These are phyloP conservation scores for Aspergillus cristatus DNA, from an alignment of 495 filamentous ascomycete genomes.

Conservation along the genomic window DNA sequence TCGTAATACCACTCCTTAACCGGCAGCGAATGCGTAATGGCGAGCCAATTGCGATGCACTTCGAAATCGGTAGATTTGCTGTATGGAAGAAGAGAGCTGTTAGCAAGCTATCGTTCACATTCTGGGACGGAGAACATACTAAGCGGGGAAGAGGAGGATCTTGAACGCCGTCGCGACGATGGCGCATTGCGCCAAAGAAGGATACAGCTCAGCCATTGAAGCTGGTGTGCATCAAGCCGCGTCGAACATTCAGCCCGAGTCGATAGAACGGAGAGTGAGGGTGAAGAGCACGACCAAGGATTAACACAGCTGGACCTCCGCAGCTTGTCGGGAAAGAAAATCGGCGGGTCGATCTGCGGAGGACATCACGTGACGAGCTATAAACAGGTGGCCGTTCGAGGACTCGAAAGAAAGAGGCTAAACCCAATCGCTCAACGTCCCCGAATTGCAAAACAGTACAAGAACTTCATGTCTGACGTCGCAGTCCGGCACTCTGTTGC, in stretches of 20 bases:
- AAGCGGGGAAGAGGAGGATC: slow-evolving; percentile 87
- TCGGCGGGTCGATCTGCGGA: slow-evolving; percentile 7
- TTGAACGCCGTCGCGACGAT: slow-evolving; percentile 85
- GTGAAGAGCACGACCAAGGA: slow-evolving; percentile 2
- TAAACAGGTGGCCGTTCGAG: too few species aligned
- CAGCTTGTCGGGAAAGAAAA: too few species aligned
- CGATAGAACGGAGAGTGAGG: not conserved
- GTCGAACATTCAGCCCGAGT: slow-evolving; percentile 1
- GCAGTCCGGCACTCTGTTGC: slow-evolving; percentile 40
- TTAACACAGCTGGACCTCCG: not conserved
- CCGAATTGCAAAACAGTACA: too few species aligned
- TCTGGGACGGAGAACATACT: slow-evolving; percentile 50
- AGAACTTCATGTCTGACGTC: slow-evolving; percentile 43
- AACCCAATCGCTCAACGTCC: too few species aligned
- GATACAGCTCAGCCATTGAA: slow-evolving; percentile 73
- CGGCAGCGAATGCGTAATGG: slow-evolving; percentile 82
- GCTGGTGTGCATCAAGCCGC: slow-evolving; percentile 17
- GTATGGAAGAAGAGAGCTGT: not conserved
- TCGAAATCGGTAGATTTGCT: slow-evolving; percentile 99
- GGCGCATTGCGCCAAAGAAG: slow-evolving; percentile 78
- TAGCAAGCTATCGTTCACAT: not conserved
- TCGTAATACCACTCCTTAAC: slow-evolving; percentile 92
- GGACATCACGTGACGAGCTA: slow-evolving; percentile 4
- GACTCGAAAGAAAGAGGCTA: too few species aligned
- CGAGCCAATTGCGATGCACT: slow-evolving; percentile 96